Evolutionary conservation across 176 grass and related monocot species (phyloP).

Genomic region (Carex cristatella): DNA sequence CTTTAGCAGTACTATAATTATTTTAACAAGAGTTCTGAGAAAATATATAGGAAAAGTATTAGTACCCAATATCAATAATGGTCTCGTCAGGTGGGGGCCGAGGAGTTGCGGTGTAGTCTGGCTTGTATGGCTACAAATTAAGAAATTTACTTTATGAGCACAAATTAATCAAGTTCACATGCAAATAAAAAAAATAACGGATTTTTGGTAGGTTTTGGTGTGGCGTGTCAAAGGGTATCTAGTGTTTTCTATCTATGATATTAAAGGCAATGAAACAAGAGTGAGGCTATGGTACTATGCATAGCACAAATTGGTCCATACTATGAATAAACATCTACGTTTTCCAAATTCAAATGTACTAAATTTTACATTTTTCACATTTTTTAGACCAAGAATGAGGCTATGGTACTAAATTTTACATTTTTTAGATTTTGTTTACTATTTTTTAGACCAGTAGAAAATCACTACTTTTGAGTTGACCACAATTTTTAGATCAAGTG

Average conservation of each 20-base stretch:
- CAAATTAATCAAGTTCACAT: slow-evolving; percentile 16
- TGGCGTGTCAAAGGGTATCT: neutral
- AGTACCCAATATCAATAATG: slow-evolving; percentile 74
- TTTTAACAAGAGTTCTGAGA: neutral
- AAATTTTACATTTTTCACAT: too few species aligned
- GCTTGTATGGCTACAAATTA: slow-evolving; percentile 69
- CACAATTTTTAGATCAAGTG: too few species aligned
- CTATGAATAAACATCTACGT: too few species aligned
- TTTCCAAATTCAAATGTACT: too few species aligned
- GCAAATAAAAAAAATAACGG: neutral
- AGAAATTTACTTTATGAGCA: slow-evolving; percentile 34
- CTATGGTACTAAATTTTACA: too few species aligned
- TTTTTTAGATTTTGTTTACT: too few species aligned
- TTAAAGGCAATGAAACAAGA: neutral
- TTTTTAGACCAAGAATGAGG: too few species aligned
- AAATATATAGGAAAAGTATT: slow-evolving; percentile 12
- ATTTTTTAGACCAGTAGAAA: too few species aligned
- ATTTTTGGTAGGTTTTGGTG: neutral
- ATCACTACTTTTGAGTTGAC: too few species aligned
- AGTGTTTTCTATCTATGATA: neutral
- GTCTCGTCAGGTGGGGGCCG: slow-evolving; percentile 63
- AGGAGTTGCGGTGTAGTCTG: slow-evolving; percentile 65
- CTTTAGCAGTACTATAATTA: too few species aligned
- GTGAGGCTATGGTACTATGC: too few species aligned
- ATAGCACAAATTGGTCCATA: too few species aligned